Evolutionary conservation across 2,329 filamentous ascomycete genomes (phyloP), one percentile per base, ranked within the genome.

Genomic region (Fusarium sp.): DNA sequence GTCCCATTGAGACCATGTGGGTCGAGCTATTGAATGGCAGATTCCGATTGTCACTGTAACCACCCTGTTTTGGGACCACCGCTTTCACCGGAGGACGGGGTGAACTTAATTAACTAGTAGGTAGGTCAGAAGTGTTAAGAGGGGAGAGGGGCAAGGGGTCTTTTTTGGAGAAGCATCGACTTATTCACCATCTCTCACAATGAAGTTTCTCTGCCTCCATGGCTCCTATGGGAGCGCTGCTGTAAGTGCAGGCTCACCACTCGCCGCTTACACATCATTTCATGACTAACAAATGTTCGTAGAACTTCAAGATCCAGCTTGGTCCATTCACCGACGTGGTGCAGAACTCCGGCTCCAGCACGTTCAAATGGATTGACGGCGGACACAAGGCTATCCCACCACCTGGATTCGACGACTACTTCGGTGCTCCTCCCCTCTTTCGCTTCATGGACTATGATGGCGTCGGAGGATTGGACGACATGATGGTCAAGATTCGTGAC

Each of bases 271-370:
- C 14, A 20, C 14, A 14, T 16, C 14, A 46, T 16, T 8, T 2
- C 6, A 20, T 3, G 27, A 44, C 61, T 44, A 29, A 56, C 53
- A 72, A 59, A 33, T 20, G 13, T 10, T 9, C 18, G 14, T 59
- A 87, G 85, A 86, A 86, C 79, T 87, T 87, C 70, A 80, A 86
- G 72, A 82, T 86, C 16, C 85, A 87, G 69, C 77, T 88, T 14
- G 81, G 81, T 2, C 70, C 74, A 1, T 78, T 77, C 40, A 65
- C 75, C 33, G 55, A 66, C 4, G 65, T 62, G 2, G 51, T 74
- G 3, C 69, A 74, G 20, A 70, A 62, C 13, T 51, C 65, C 4
- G 40, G 62, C 23, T 55, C 58, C 6, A 55, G 53, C 10, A 62
- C 68, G 13, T 86, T 87, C 64, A 80, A 83, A 69, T 87, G 85